Percentiles rank a stretch among this genome's conserved stretches.
Evolutionary conservation across 176 grass and related monocot species (phyloP).

Genomic region (Echinochloa phyllopogon): DNA sequence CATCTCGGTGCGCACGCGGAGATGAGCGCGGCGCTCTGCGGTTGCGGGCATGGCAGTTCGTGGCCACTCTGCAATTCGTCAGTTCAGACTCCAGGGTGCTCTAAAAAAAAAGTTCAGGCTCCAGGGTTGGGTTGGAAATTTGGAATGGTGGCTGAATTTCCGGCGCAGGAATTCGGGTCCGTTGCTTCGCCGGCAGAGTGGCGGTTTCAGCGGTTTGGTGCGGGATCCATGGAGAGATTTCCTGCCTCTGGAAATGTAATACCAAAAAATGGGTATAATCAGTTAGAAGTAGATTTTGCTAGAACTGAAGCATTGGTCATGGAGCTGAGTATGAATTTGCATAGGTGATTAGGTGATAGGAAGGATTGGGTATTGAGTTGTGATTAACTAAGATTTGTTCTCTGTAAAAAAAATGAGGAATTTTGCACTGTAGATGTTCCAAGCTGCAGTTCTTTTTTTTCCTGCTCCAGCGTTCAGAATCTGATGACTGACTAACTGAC

Average conservation of each 20-base stretch:
- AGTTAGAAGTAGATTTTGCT: neutral
- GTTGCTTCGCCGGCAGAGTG: conserved; percentile 29
- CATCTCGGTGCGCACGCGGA: conserved; percentile 49
- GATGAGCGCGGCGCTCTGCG: conserved; percentile 2
- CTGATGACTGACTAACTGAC: neutral
- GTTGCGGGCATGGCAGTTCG: neutral
- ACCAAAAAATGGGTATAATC: neutral
- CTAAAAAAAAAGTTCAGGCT: no score
- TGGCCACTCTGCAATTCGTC: neutral
- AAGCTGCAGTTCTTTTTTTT: no score
- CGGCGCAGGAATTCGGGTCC: conserved; percentile 15
- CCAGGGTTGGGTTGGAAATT: neutral
- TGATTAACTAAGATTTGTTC: neutral
- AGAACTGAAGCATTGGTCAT: neutral
- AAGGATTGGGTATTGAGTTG: neutral
- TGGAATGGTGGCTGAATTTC: neutral
- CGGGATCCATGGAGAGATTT: conserved; percentile 12
- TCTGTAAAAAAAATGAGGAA: neutral
- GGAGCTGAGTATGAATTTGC: neutral
- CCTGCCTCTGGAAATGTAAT: neutral
- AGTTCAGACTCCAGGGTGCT: neutral
- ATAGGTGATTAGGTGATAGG: neutral
- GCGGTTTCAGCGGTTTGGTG: neutral
- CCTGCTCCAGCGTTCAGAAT: neutral
- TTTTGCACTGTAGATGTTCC: neutral